These are phyloP conservation scores for Paracoccidioides lutzii DNA, from an alignment of 2,329 filamentous ascomycete species.

Conservation along the genomic window DNA sequence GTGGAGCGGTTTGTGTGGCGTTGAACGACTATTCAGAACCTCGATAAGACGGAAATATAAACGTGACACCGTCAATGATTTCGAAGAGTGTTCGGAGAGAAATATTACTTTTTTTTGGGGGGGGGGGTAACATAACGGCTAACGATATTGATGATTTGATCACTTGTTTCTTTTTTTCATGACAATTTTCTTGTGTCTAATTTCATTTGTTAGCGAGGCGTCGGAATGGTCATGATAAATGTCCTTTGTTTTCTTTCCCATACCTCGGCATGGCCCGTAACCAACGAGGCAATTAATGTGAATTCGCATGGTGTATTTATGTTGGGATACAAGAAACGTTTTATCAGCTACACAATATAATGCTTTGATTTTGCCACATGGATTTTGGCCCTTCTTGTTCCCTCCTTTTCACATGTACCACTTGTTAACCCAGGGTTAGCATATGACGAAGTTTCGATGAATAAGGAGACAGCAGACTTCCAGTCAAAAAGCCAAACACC, in stretches of 20 bases:
- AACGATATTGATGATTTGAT: background rate
- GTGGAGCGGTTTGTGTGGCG: slow-evolving; percentile 82
- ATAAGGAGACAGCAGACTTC: background rate
- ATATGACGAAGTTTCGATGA: background rate
- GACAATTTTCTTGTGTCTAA: background rate
- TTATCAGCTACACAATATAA: background rate
- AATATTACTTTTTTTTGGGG: too few relatives aligned
- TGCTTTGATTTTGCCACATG: background rate
- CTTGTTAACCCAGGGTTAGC: background rate
- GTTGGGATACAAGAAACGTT: background rate
- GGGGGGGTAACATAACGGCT: too few relatives aligned
- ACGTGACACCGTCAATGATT: background rate
- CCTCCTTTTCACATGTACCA: too few relatives aligned
- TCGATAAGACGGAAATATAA: slow-evolving; percentile 16
- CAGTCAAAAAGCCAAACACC: background rate
- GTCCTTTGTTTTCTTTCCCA: background rate
- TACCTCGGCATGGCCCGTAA: background rate
- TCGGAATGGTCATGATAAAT: background rate
- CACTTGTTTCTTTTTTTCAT: background rate
- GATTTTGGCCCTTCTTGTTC: background rate
- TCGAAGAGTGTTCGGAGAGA: background rate
- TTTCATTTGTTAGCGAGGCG: slow-evolving; percentile 7
- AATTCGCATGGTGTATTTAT: too few relatives aligned
- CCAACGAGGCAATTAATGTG: too few relatives aligned
- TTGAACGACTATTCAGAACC: slow-evolving; percentile 64